phyloP scores from a whole-genome alignment of 1,139 yeast species.

The Pichia sp. region DNA sequence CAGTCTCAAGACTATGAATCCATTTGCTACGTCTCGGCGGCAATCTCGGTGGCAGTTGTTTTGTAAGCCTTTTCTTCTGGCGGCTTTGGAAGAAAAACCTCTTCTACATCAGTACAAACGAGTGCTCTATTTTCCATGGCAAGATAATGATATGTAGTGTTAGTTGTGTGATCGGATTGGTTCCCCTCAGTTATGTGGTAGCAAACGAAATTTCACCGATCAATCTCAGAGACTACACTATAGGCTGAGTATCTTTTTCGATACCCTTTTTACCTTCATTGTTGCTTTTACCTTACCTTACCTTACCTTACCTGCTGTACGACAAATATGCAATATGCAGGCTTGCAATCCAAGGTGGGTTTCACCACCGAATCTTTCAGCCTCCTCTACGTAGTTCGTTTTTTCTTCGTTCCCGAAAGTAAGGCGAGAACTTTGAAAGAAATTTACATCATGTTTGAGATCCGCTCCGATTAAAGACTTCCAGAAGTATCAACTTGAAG shows the following conservation, averaged over 20 bases:
- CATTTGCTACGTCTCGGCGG: background rate
- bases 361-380: background rate
- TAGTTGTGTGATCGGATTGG: background rate
- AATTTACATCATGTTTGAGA: background rate
- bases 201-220: background rate
- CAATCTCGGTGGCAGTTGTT: background rate
- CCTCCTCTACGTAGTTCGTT: background rate
- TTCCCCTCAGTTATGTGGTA: background rate
- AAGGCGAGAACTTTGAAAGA: constrained; percentile 1
- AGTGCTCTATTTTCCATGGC: background rate
- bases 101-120: background rate
- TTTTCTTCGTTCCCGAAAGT: constrained; percentile 1
- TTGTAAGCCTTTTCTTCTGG: background rate
- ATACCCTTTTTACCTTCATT: constrained; percentile 6
- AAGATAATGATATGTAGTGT: background rate
- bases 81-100: background rate
- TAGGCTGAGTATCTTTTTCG: constrained; percentile 1
- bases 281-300: constrained; percentile 3
- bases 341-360: constrained; percentile 1
- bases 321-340: background rate
- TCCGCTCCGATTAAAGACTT: background rate
- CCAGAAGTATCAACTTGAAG: background rate
- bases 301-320: background rate
- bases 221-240: background rate
- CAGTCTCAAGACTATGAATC: background rate